Base-by-base conservation (phyloP, 2,329 filamentous ascomycete species). In the Colletotrichum caudatum region DNA sequence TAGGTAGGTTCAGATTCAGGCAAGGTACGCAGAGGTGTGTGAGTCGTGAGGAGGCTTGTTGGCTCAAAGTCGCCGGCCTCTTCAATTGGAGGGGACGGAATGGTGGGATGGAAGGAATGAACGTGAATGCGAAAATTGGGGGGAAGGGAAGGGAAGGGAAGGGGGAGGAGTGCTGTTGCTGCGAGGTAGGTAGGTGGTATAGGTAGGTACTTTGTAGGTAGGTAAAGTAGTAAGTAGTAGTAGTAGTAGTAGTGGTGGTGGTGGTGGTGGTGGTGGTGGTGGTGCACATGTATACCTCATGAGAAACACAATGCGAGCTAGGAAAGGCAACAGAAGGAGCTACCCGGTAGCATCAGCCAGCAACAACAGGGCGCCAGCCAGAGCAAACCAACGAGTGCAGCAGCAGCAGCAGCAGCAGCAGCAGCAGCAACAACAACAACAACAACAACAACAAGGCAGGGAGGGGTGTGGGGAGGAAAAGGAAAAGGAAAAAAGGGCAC, bases 11-110 rank as follows among this genome's bases (percentile, higher is more conserved):
- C 46, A 20, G 46, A 48, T 48, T 50, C 23, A 44, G 56, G 56
- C 7, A 54, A 56, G 41, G 68, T 66, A 48, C 46, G 37, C n/a
- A 23, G 37, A 69, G 37, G 50, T 57, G 29, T 26, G 16, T 26
- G 20, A 46, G 20, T 20, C 5, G 44, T 46, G 35, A 26, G 53
- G 23, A 64, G 51, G 62, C 48, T 64, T 59, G 66, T 48, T 51
- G 63, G 56, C 51, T 65, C 53, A 65, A 62, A 62, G 53, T 46
- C 66, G 51, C 41, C 29, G 56, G 61, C 14, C 59, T 51, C 33
- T 50, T 62, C 12, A 23, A 46, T 50, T 50, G 59, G 59, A 61
- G 41, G 26, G 20, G 44, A 48, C 39, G 29, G 23, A 53, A 39
- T 23, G 37, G 37, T 20, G 48, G 48, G 14, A 39, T 14, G 9